Conservation (phyloP, 106 monocot genomes). For the Vanilla planifolia region DNA sequence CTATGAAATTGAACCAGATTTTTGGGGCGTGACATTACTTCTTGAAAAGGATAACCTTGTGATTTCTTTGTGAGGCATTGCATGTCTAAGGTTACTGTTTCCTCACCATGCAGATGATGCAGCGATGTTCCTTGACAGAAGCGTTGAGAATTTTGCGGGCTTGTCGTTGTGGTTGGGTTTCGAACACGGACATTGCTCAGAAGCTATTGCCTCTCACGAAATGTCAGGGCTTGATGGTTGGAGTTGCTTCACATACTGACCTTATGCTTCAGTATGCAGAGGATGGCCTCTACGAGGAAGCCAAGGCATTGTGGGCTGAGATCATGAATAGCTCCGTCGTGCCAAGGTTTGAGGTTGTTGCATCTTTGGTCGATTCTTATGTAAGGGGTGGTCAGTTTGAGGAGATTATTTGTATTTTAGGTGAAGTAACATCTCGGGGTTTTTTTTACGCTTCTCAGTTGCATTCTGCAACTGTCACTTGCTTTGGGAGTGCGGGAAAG, state of each 20-base stretch:
- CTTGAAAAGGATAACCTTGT: too few species aligned
- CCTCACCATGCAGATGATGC: too few species aligned
- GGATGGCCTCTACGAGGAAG: slow-evolving; percentile 35
- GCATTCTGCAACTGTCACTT: slow-evolving; percentile 51
- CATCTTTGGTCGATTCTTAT: slow-evolving; percentile 44
- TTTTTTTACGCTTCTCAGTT: slow-evolving; percentile 21
- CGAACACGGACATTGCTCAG: slow-evolving; percentile 6
- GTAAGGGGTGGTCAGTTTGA: slow-evolving; percentile 36
- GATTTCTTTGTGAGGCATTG: too few species aligned
- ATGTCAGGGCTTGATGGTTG: slow-evolving; percentile 7
- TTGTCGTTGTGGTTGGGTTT: too few species aligned
- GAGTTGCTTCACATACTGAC: slow-evolving; percentile 10
- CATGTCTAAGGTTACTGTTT: too few species aligned
- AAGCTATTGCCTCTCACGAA: slow-evolving; percentile 14
- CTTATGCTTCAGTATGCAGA: slow-evolving; percentile 45
- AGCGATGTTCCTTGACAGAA: too few species aligned
- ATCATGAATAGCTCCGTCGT: slow-evolving; percentile 60
- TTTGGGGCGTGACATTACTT: too few species aligned
- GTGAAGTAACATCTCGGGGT: slow-evolving; percentile 33
- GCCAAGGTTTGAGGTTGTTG: slow-evolving; percentile 28
- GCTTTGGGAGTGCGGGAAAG: slow-evolving; percentile 65
- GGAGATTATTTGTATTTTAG: slow-evolving; percentile 38
- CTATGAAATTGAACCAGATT: too few species aligned
- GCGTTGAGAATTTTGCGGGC: too few species aligned
- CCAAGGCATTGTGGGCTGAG: slow-evolving; percentile 60